A percentile compares a stretch with the other conserved stretches of the same genome.
phyloP scores from a whole-genome alignment of 2,329 filamentous ascomycete genomes.

The Lachnellula willkommii region DNA sequence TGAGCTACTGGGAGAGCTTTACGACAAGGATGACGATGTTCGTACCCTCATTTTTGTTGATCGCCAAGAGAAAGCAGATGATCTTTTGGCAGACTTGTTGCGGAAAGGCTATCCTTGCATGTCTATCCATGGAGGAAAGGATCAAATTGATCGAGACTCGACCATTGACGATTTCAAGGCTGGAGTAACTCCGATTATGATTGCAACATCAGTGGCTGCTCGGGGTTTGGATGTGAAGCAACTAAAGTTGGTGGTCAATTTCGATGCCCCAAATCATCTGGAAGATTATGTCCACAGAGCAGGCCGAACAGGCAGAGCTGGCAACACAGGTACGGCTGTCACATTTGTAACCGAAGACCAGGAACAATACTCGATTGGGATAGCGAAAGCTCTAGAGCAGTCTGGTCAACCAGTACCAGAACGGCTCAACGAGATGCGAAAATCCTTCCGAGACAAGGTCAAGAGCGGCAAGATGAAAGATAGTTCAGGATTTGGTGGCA shows the following conservation, averaged over 20 bases:
- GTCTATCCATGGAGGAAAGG: conserved; percentile 90
- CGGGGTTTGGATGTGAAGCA: conserved; percentile 95
- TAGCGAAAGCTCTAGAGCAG: conserved; percentile 76
- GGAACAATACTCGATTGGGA: conserved; percentile 86
- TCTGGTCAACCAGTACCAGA: conserved; percentile 81
- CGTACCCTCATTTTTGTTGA: conserved; percentile 89
- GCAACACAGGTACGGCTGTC: conserved; percentile 89
- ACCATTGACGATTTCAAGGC: conserved; percentile 92
- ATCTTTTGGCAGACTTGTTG: conserved; percentile 70
- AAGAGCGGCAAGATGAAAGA: conserved; percentile 89
- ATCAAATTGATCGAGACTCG: conserved; percentile 87
- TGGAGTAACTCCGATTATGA: conserved; percentile 80
- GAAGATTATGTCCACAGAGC: conserved; percentile 96
- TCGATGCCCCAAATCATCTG: conserved; percentile 85
- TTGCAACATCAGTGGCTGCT: conserved; percentile 92
- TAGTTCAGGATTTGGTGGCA: conserved; percentile 86
- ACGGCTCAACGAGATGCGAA: conserved; percentile 58
- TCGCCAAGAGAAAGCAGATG: conserved; percentile 83
- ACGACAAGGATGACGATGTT: conserved; percentile 81
- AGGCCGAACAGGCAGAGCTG: conserved; percentile 88
- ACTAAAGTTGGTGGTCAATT: conserved; percentile 92
- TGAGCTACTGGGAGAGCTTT: conserved; percentile 80
- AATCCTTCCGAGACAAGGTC: conserved; percentile 80
- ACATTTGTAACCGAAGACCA: conserved; percentile 91
- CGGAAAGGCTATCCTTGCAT: conserved; percentile 84